Percentiles rank a stretch among this genome's conserved stretches.
phyloP scores from a whole-genome alignment of 1,284 basidiomycete species.

The Fistulinella staudtii region DNA sequence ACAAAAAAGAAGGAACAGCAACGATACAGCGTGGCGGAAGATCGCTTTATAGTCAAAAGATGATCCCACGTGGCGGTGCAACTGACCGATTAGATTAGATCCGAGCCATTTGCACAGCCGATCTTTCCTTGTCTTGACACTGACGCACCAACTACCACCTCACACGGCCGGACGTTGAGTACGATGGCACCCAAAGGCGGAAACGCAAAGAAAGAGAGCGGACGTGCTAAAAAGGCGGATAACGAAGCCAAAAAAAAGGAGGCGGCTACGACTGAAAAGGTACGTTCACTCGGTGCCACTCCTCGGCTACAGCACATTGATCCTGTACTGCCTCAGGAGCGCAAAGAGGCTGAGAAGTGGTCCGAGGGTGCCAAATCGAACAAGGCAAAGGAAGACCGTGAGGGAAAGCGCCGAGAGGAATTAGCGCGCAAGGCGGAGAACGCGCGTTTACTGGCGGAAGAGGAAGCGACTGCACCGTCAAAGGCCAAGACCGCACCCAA shows the following conservation, averaged over 20 bases:
- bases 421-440: conserved; percentile 74
- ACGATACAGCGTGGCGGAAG: conserved; percentile 2
- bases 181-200: conserved; percentile 80
- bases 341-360: conserved; percentile 80
- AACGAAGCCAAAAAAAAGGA: conserved; percentile 80
- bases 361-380: conserved; percentile 64
- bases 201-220: conserved; percentile 87
- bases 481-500: conserved; percentile 69
- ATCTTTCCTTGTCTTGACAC: not conserved
- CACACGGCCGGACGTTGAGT: conserved; percentile 6
- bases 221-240: conserved; percentile 89
- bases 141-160: conserved; percentile 4
- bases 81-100: conserved; percentile 30
- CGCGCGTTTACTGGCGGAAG: conserved; percentile 76
- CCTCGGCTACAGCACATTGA: conserved; percentile 4
- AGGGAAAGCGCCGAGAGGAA: conserved; percentile 72
- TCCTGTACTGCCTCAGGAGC: conserved; percentile 47
- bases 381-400: conserved; percentile 65
- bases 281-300: conserved; percentile 25
- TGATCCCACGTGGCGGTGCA: conserved; percentile 29
- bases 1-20: conserved; percentile 2
- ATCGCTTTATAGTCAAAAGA: conserved; percentile 14
- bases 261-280: conserved; percentile 56
- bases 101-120: conserved; percentile 17
- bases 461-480: conserved; percentile 66